A percentile compares a stretch with the other conserved stretches of the same genome.
These are phyloP conservation scores for Geotrichum australiense DNA, from an alignment of 1,139 yeast genomes.

Conservation along the genomic window DNA sequence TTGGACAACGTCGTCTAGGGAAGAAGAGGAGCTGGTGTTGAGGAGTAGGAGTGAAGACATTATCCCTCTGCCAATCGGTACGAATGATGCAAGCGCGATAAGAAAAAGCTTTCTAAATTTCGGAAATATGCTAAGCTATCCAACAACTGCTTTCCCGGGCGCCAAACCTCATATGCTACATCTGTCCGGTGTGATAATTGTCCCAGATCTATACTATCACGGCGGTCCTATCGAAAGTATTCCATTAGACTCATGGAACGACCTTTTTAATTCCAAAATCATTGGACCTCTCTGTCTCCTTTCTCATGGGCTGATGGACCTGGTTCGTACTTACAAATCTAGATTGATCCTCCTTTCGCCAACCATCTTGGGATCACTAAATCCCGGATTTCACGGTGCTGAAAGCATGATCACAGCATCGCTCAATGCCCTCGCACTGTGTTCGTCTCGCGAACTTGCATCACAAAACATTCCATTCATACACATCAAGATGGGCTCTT, in stretches of 20 bases:
- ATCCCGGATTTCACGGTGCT: conserved; percentile 39
- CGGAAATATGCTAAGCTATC: conserved; percentile 36
- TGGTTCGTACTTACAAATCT: conserved; percentile 46
- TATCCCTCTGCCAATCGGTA: conserved; percentile 47
- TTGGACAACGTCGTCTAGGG: conserved; percentile 59
- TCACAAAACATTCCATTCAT: conserved; percentile 30
- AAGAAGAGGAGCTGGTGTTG: conserved; percentile 53
- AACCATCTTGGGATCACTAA: conserved; percentile 34
- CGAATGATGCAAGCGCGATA: conserved; percentile 34
- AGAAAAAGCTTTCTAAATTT: conserved; percentile 38
- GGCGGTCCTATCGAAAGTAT: conserved; percentile 61
- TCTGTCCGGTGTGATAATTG: conserved; percentile 52
- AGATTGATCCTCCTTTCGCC: conserved; percentile 36
- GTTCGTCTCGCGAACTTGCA: conserved; percentile 36
- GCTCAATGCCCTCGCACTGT: conserved; percentile 33
- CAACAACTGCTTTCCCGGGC: conserved; percentile 44
- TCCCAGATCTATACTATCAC: conserved; percentile 61
- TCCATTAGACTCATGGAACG: conserved; percentile 48
- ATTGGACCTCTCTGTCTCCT: conserved; percentile 47
- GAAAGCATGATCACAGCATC: conserved; percentile 36
- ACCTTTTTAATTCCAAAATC: conserved; percentile 42
- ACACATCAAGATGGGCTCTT: conserved; percentile 37
- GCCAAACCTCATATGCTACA: conserved; percentile 47
- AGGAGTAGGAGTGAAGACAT: conserved; percentile 49
- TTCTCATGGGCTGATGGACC: conserved; percentile 49